Base-by-base conservation (phyloP, 805 yeast genomes). In the Candida ponderosae region DNA sequence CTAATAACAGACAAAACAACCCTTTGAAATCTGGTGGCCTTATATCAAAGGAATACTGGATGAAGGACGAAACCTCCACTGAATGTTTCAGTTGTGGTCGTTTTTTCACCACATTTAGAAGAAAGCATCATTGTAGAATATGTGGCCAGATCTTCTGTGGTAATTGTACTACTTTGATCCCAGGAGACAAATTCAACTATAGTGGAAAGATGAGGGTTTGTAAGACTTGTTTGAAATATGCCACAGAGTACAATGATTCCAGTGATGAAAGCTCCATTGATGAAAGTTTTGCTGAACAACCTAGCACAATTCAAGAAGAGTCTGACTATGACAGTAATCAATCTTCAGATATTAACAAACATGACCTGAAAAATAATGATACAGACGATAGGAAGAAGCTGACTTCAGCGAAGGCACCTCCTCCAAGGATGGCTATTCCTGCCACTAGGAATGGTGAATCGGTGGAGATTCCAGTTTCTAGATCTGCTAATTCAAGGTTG, bases 121-220 rank as follows among this genome's bases (percentile, higher is more conserved):
- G 98, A 47, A 83, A 85, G 46, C 98, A 90, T 55, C 98, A 90
- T 59, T 90, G 98, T 53, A 66, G 98, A 37, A 79, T 90, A 27
- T 90, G 98, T 60, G 98, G 98, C 3, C 96, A 89, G 57, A 89
- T 90, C 34, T 90, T 89, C 53, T 90, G 98, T 58, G 71, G 82
- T 32, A 68, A 72, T 9, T 90, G 98, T 57, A 86, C 96, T 0
- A 62, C 74, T 3, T 72, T 87, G 50, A 62, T 86, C 50, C 51
- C 82, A 41, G 86, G 93, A 34, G 71, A 75, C 36, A 68, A 68
- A 56, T 68, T 85, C 65, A 72, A 78, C 30, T 66, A 71, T 46
- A 66, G 66, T 19, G 94, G 89, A 16, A 79, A 72, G 52, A 72
- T 82, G 70, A 63, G 95, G 40, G 86, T 82, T 2, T 88, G 96